Evolutionary conservation across 2,329 filamentous ascomycete species (phyloP).

Genomic region (Elsinoe perseae): DNA sequence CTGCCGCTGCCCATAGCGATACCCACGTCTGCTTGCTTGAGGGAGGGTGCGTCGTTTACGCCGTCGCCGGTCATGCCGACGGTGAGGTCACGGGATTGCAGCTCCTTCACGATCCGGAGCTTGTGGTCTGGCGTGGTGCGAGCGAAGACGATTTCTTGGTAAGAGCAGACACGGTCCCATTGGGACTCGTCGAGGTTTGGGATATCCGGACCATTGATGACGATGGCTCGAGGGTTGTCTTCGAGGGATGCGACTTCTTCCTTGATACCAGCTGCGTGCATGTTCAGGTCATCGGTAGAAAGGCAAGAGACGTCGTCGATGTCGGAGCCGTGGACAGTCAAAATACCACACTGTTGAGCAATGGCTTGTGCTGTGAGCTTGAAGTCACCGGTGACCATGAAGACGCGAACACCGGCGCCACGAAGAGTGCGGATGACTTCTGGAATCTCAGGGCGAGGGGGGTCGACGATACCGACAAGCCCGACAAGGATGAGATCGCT

Average conservation of each 20-base stretch:
- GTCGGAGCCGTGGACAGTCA: slow-evolving; percentile 44
- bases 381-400: slow-evolving; percentile 78
- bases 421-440: slow-evolving; percentile 55
- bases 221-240: slow-evolving; percentile 41
- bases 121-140: slow-evolving; percentile 73
- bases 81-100: slow-evolving; percentile 53
- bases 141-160: slow-evolving; percentile 68
- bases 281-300: slow-evolving; percentile 23
- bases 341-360: slow-evolving; percentile 62
- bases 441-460: slow-evolving; percentile 53
- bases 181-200: slow-evolving; percentile 58
- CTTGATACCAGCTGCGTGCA: not conserved
- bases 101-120: slow-evolving; percentile 67
- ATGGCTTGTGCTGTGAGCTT: slow-evolving; percentile 67
- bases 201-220: slow-evolving; percentile 59
- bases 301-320: slow-evolving; percentile 52
- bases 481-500: slow-evolving; percentile 47
- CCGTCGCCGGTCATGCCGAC: slow-evolving; percentile 49
- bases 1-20: slow-evolving; percentile 52
- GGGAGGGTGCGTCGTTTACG: slow-evolving; percentile 45
- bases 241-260: not conserved
- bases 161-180: slow-evolving; percentile 58
- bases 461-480: slow-evolving; percentile 53
- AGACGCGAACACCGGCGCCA: slow-evolving; percentile 63
- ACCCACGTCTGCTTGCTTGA: slow-evolving; percentile 51